phyloP scores from a whole-genome alignment of 2,329 filamentous ascomycete genomes.

The Plenodomus lindquistii region DNA sequence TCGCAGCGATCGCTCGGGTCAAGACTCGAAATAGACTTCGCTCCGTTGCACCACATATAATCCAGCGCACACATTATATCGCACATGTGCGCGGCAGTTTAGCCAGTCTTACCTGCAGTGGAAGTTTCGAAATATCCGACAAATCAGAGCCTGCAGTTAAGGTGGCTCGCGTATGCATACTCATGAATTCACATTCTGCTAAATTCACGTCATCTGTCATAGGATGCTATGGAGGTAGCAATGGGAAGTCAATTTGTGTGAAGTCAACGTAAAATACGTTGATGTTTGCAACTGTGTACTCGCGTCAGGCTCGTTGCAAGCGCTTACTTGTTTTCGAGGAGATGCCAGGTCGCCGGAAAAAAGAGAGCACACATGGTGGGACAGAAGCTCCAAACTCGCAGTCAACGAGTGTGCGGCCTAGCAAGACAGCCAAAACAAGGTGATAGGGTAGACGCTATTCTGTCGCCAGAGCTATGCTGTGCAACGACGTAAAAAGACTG shows the following conservation, averaged over 20 bases:
- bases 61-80: not conserved
- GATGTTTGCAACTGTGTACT: too few relatives aligned
- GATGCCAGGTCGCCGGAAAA: not conserved
- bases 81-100: conserved; percentile 8
- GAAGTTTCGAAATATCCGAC: conserved; percentile 35
- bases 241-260: too few relatives aligned
- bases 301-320: too few relatives aligned
- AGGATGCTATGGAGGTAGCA: too few relatives aligned
- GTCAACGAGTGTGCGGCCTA: not conserved
- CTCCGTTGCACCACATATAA: not conserved
- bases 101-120: conserved; percentile 20
- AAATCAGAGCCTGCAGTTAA: conserved; percentile 17
- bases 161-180: conserved; percentile 22
- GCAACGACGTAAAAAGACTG: not conserved
- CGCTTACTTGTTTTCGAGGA: too few relatives aligned
- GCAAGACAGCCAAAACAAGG: not conserved
- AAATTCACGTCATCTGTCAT: too few relatives aligned
- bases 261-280: too few relatives aligned
- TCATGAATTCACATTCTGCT: not conserved
- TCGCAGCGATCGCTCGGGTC: not conserved
- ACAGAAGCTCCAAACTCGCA: not conserved
- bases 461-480: not conserved
- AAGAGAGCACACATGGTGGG: not conserved
- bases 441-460: not conserved
- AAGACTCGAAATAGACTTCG: too few relatives aligned